Conservation (phyloP, 2,329 filamentous ascomycete species). For the Sporothrix humicola region DNA sequence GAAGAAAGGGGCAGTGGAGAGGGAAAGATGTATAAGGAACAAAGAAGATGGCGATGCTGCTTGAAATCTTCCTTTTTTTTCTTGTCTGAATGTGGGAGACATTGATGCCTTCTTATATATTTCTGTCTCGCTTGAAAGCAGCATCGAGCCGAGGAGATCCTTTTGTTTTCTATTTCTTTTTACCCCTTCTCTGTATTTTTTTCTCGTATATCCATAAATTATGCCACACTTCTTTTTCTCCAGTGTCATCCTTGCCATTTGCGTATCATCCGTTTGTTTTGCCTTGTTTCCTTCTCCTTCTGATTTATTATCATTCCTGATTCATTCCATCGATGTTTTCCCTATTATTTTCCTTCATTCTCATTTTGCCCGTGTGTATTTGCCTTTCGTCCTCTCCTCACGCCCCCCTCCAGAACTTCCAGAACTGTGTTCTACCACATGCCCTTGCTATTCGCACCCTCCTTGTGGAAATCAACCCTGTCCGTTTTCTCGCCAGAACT, state of each 20-base stretch:
- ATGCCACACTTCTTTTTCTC: not conserved
- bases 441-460: no score
- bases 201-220: not conserved
- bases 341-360: not conserved
- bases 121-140: no score
- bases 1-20: not conserved
- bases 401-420: no score
- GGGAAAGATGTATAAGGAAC: not conserved
- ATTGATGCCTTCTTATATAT: conserved; percentile 21
- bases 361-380: not conserved
- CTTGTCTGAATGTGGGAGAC: not conserved
- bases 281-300: not conserved
- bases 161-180: not conserved
- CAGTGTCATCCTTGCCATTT: not conserved
- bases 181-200: not conserved
- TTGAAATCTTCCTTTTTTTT: not conserved
- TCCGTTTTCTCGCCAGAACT: not conserved
- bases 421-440: no score
- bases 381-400: not conserved
- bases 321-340: not conserved
- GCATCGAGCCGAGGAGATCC: not conserved
- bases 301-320: no score
- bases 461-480: no score
- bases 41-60: not conserved
- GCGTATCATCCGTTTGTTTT: not conserved